These are phyloP conservation scores for Cladophialophora exuberans DNA, from an alignment of 2,329 filamentous ascomycete genomes.

Conservation along the genomic window DNA sequence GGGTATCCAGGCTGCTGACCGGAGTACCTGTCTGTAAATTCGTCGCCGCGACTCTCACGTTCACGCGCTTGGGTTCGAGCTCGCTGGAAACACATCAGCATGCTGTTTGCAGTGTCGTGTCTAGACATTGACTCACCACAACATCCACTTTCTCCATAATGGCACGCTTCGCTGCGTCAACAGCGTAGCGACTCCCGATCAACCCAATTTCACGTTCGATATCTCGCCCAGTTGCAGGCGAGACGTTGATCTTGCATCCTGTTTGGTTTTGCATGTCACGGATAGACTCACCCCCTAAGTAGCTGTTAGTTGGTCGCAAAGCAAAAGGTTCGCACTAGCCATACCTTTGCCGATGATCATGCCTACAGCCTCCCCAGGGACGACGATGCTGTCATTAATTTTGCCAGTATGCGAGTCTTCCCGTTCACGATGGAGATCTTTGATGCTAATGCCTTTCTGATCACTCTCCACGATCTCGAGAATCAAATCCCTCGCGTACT, in stretches of 20 bases:
- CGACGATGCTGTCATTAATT: conserved; percentile 78
- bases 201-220: conserved; percentile 84
- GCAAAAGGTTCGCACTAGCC: not conserved
- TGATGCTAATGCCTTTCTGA: conserved; percentile 40
- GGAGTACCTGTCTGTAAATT: conserved; percentile 34
- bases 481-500: conserved; percentile 81
- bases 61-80: conserved; percentile 49
- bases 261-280: conserved; percentile 88
- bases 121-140: conserved; percentile 64
- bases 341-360: conserved; percentile 92
- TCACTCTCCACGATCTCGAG: conserved; percentile 95
- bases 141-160: conserved; percentile 93
- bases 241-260: conserved; percentile 93
- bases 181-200: conserved; percentile 75
- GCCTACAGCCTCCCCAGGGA: conserved; percentile 87
- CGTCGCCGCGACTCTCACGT: conserved; percentile 45
- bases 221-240: conserved; percentile 76
- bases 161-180: conserved; percentile 77
- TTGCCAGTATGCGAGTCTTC: conserved; percentile 52
- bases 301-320: conserved; percentile 24
- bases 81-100: conserved; percentile 43
- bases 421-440: conserved; percentile 45
- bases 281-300: conserved; percentile 78
- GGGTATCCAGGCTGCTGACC: conserved; percentile 37
- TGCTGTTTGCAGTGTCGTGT: conserved; percentile 29